These are phyloP conservation scores for Fusarium annulatum DNA, from an alignment of 2,329 filamentous ascomycete species.

Conservation along the genomic window DNA sequence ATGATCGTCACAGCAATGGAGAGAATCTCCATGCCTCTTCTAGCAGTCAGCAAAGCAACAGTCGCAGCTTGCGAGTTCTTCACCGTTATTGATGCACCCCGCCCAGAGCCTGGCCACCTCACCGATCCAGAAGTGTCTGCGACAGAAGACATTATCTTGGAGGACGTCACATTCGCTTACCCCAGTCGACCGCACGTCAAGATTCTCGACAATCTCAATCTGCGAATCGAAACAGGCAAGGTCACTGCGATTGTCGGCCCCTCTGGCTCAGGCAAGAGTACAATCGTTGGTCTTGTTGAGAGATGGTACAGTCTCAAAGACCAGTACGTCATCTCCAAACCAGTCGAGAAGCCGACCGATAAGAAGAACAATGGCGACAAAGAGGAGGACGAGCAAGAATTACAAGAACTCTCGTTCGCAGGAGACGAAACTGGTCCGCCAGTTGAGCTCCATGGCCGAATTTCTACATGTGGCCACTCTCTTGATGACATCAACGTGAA, in stretches of 20 bases:
- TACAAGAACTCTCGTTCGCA: conserved; percentile 13
- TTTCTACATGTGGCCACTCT: conserved; percentile 64
- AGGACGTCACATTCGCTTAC: conserved; percentile 76
- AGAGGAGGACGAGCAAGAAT: neutral
- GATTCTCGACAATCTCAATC: conserved; percentile 68
- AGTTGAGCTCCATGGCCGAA: conserved; percentile 58
- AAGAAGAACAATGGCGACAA: neutral
- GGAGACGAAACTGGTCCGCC: conserved; percentile 53
- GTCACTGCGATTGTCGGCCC: conserved; percentile 79
- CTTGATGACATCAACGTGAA: conserved; percentile 70
- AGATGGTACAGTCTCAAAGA: conserved; percentile 74
- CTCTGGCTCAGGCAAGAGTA: conserved; percentile 79
- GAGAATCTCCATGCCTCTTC: neutral
- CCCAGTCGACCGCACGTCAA: conserved; percentile 72
- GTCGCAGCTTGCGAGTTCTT: conserved; percentile 11
- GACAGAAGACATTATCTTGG: conserved; percentile 57
- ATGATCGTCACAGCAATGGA: neutral
- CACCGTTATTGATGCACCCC: conserved; percentile 2
- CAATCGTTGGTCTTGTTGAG: conserved; percentile 76
- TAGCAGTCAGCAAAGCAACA: conserved; percentile 1
- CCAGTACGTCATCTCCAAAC: conserved; percentile 61
- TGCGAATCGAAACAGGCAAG: conserved; percentile 71
- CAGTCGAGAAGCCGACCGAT: conserved; percentile 58
- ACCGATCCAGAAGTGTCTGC: neutral
- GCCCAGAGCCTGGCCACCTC: neutral